Conservation (phyloP, 1,284 basidiomycete species). For the Heterobasidion annosum region DNA sequence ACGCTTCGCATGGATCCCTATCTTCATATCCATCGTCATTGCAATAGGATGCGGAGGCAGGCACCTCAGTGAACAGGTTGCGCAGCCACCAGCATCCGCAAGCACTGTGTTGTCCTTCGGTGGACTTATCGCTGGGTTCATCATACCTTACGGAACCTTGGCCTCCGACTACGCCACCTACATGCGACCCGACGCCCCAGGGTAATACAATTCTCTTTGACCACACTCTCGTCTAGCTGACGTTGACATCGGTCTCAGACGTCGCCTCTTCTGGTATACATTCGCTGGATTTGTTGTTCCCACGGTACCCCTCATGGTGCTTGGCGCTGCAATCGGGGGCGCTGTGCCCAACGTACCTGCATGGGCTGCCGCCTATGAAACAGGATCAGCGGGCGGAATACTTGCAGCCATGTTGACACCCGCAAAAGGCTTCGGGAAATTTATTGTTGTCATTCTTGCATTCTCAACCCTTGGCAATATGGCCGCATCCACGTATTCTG, state of each 20-base stretch:
- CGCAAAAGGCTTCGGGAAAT: conserved; percentile 71
- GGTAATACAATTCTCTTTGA: conserved; percentile 22
- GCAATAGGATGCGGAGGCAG: conserved; percentile 69
- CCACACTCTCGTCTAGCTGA: background rate
- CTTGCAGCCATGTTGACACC: conserved; percentile 69
- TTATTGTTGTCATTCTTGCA: conserved; percentile 78
- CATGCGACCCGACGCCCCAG: conserved; percentile 44
- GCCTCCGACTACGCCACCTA: conserved; percentile 72
- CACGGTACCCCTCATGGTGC: conserved; percentile 7
- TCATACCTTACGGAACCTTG: conserved; percentile 58
- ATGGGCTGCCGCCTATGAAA: conserved; percentile 59
- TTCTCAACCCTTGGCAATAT: conserved; percentile 82
- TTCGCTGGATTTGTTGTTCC: background rate
- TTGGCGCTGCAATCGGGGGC: conserved; percentile 70
- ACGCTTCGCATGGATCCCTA: conserved; percentile 69
- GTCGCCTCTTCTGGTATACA: conserved; percentile 53
- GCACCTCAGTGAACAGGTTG: conserved; percentile 36
- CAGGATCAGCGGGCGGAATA: conserved; percentile 64
- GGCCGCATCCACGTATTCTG: conserved; percentile 77
- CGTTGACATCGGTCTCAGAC: background rate
- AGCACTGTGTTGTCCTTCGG: conserved; percentile 52
- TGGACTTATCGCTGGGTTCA: conserved; percentile 65
- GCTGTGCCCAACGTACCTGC: conserved; percentile 49
- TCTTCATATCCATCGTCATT: conserved; percentile 70
- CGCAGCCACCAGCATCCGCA: conserved; percentile 42